Conservation (phyloP, 2,329 filamentous ascomycete species). For the Byssochlamys sp. region DNA sequence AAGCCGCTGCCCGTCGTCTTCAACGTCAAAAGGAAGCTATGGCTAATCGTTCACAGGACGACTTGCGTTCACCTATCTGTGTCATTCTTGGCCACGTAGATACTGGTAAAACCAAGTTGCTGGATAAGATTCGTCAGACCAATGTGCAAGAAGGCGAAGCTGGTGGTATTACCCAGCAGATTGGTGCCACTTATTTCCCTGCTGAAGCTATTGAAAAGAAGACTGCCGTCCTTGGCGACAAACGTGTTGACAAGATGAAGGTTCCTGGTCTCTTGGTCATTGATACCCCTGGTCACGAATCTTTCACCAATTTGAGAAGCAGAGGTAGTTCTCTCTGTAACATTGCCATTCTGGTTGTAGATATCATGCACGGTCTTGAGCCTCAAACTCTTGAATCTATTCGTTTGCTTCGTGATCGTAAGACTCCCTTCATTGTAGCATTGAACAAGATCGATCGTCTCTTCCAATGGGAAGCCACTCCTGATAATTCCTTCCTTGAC, state of each 20-base stretch:
- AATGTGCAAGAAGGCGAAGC: slow-evolving; percentile 99
- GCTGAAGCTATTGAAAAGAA: slow-evolving; percentile 86
- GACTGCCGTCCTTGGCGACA: slow-evolving; percentile 79
- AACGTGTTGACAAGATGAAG: slow-evolving; percentile 94
- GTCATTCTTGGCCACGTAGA: slow-evolving; percentile 99
- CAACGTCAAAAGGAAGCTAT: slow-evolving; percentile 85
- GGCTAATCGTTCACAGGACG: slow-evolving; percentile 81
- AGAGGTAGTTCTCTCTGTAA: slow-evolving; percentile 97
- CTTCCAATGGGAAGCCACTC: slow-evolving; percentile 96
- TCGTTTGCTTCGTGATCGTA: slow-evolving; percentile 80
- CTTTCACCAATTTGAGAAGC: slow-evolving; percentile 94
- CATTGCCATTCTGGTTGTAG: slow-evolving; percentile 96
- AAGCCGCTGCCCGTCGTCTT: slow-evolving; percentile 77
- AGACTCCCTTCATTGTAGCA: slow-evolving; percentile 96
- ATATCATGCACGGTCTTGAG: slow-evolving; percentile 99
- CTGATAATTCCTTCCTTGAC: too few species aligned
- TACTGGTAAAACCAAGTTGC: slow-evolving; percentile 97
- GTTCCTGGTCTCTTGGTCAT: slow-evolving; percentile 93
- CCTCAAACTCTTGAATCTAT: slow-evolving; percentile 96
- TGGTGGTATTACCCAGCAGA: slow-evolving; percentile 98
- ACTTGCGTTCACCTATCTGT: slow-evolving; percentile 94
- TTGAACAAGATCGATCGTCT: slow-evolving; percentile 99
- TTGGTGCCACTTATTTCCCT: slow-evolving; percentile 98
- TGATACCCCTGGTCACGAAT: slow-evolving; percentile 98
- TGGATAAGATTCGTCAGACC: slow-evolving; percentile 96